A percentile compares a stretch with the other conserved stretches of the same genome.
phyloP scores from a whole-genome alignment of 2,329 filamentous ascomycete species.

The Metarhizium robertsii region DNA sequence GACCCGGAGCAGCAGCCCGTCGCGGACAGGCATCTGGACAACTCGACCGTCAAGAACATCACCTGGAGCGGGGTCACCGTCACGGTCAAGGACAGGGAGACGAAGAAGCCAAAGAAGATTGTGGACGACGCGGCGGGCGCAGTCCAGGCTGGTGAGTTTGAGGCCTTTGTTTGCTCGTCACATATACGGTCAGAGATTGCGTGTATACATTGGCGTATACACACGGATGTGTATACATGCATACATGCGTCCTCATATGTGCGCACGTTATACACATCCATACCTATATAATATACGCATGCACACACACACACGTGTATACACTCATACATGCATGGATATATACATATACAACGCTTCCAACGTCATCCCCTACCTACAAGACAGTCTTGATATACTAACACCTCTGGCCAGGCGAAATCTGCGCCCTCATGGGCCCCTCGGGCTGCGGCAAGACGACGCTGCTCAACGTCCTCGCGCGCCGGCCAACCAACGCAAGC shows the following conservation, averaged over 20 bases:
- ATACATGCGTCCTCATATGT: not conserved
- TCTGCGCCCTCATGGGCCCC: conserved; percentile 76
- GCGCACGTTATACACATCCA: no score
- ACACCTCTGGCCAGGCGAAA: conserved; percentile 40
- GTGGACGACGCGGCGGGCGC: conserved; percentile 54
- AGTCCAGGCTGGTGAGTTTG: conserved; percentile 46
- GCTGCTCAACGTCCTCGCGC: conserved; percentile 69
- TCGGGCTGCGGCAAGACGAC: conserved; percentile 71
- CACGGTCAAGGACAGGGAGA: conserved; percentile 61
- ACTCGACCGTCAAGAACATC: conserved; percentile 54
- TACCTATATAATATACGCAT: no score
- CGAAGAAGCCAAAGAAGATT: conserved; percentile 53
- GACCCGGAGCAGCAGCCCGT: conserved; percentile 15
- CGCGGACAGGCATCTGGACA: conserved; percentile 44
- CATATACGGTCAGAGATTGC: no score
- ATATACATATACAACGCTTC: no score
- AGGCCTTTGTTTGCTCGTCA: no score
- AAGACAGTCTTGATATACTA: not conserved
- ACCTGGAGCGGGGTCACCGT: conserved; percentile 60
- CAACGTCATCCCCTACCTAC: no score
- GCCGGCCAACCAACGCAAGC: conserved; percentile 34
- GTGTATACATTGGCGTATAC: no score
- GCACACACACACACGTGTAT: not conserved
- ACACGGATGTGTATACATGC: not conserved
- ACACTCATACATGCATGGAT: not conserved